A percentile compares a stretch with the other conserved stretches of the same genome.
Conservation (phyloP, 2,329 filamentous ascomycete genomes). For the Huntiella abstrusa region DNA sequence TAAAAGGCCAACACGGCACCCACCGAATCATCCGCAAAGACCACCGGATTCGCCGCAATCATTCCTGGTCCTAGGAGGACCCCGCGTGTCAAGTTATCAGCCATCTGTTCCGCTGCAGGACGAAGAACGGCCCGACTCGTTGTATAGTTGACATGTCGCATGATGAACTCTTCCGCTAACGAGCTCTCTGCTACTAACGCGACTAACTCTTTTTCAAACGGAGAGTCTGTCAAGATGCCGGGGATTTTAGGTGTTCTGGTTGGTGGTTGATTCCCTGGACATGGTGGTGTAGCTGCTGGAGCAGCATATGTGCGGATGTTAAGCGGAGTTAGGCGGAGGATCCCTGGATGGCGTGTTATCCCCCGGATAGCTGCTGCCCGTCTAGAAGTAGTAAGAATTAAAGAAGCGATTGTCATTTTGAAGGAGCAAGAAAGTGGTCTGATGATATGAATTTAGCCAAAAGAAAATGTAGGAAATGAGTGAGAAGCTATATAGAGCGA, state of each 20-base stretch:
- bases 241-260: background rate
- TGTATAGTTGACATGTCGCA: background rate
- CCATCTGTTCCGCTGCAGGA: background rate
- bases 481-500: too few species aligned
- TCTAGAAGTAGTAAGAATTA: background rate
- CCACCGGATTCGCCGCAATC: conserved; percentile 7
- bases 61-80: conserved; percentile 2
- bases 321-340: background rate
- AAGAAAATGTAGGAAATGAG: background rate
- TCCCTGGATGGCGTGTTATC: background rate
- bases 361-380: background rate
- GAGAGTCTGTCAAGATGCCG: conserved; percentile 1
- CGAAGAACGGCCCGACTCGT: conserved; percentile 4
- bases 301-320: background rate
- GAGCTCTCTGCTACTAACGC: background rate
- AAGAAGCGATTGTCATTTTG: background rate
- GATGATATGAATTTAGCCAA: background rate
- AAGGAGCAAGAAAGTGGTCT: background rate
- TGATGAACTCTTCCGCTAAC: background rate
- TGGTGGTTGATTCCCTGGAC: background rate
- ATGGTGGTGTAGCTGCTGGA: background rate
- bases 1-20: conserved; percentile 6
- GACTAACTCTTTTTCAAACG: conserved; percentile 3
- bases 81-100: conserved; percentile 3
- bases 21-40: background rate